Evolutionary conservation across 176 grass and related monocot species (phyloP).

Genomic region (Cenchrus purpureus): DNA sequence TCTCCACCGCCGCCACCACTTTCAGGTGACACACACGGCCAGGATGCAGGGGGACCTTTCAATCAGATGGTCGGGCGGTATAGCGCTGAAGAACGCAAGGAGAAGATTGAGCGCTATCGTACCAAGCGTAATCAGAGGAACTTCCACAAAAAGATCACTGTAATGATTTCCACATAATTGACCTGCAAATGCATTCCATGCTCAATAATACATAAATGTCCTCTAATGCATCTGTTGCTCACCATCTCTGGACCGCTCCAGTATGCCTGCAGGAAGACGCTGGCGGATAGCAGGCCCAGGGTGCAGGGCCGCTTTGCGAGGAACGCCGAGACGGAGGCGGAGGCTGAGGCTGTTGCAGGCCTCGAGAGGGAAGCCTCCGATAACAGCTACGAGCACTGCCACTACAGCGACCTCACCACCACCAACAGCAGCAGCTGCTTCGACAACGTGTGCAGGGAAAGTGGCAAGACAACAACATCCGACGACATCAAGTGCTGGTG

Average conservation of each 20-base stretch:
- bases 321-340: constrained; percentile 60
- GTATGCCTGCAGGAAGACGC: constrained; percentile 96
- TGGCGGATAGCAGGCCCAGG: constrained; percentile 86
- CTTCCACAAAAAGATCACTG: constrained; percentile 95
- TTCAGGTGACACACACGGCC: constrained; percentile 38
- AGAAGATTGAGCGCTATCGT: constrained; percentile 78
- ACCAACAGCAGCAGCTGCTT: constrained; percentile 12
- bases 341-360: constrained; percentile 40
- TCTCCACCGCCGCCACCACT: not conserved
- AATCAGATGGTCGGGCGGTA: constrained; percentile 65
- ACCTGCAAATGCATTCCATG: constrained; percentile 5
- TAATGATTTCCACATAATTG: constrained; percentile 4
- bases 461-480: not conserved
- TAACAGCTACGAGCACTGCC: constrained; percentile 39
- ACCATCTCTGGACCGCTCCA: constrained; percentile 22
- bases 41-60: constrained; percentile 38
- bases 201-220: not conserved
- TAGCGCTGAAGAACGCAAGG: constrained; percentile 79
- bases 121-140: constrained; percentile 87
- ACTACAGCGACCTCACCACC: constrained; percentile 15
- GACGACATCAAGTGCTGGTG: constrained; percentile 46
- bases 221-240: not conserved
- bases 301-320: constrained; percentile 84
- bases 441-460: constrained; percentile 26
- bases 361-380: constrained; percentile 9